Evolutionary conservation across 2,329 filamentous ascomycete species (phyloP).

Genomic region (Fusarium sp.): DNA sequence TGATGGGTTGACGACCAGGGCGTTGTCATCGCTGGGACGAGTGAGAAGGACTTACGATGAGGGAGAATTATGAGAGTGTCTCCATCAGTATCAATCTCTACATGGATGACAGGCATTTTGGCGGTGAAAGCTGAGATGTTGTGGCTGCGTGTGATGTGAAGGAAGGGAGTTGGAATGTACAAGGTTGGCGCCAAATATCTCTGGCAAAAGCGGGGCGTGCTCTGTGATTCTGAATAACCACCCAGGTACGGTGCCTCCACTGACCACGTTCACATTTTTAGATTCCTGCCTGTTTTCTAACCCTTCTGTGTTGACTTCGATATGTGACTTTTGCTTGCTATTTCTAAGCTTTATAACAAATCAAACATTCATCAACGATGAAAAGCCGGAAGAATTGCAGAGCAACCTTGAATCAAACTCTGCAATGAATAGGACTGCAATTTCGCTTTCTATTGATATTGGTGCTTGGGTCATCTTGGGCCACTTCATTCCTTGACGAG

Average conservation of each 20-base stretch:
- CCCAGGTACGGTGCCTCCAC: too few species aligned
- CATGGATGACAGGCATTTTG: background rate
- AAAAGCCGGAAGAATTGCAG: background rate
- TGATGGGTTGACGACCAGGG: background rate
- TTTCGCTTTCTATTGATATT: background rate
- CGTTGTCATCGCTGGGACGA: background rate
- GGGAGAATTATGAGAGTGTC: background rate
- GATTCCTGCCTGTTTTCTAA: background rate
- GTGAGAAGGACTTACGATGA: rapidly evolving
- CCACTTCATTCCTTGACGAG: rapidly evolving
- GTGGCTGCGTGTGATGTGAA: background rate
- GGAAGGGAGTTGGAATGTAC: background rate
- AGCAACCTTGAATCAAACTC: background rate
- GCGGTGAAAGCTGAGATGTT: rapidly evolving
- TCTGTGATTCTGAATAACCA: background rate
- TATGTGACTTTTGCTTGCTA: background rate
- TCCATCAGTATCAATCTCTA: background rate
- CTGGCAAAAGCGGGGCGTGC: background rate
- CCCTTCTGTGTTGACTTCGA: background rate
- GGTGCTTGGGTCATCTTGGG: background rate
- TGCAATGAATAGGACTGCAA: background rate
- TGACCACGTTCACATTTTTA: background rate
- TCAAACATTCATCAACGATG: background rate
- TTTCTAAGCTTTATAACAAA: background rate
- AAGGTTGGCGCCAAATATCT: background rate